These are phyloP conservation scores for Forsythia suspensa DNA, from an alignment of 257 asterid species.

Conservation along the genomic window DNA sequence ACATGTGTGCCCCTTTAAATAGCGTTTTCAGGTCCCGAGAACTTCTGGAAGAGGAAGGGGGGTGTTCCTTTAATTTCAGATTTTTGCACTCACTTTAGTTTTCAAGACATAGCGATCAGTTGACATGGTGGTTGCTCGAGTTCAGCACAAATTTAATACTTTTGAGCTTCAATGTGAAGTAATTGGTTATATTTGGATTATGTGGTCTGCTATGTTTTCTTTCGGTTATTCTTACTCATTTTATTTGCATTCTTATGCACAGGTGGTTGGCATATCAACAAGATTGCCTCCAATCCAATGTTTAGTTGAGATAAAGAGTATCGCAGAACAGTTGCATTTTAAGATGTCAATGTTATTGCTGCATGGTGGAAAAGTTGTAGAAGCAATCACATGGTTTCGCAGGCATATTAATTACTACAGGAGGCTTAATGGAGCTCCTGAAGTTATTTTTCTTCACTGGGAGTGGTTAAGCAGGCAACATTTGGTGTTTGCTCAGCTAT, in stretches of 20 bases:
- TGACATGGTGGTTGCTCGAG: neutral
- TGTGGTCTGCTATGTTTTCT: constrained; percentile 5
- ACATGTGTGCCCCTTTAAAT: too few relatives aligned
- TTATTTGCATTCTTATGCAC: constrained; percentile 21
- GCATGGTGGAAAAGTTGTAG: constrained; percentile 86
- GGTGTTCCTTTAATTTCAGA: neutral
- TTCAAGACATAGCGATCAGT: neutral
- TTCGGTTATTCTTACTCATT: neutral
- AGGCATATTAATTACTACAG: constrained; percentile 68
- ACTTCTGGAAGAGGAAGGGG: too few relatives aligned
- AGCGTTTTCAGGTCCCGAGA: too few relatives aligned
- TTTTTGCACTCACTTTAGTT: neutral
- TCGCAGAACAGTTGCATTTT: constrained; percentile 89
- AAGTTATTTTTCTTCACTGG: constrained; percentile 87
- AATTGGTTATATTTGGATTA: neutral
- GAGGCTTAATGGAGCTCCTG: constrained; percentile 72
- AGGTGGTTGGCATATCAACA: constrained; percentile 92
- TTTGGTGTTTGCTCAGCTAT: constrained; percentile 81
- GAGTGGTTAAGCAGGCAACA: constrained; percentile 97
- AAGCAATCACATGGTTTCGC: constrained; percentile 87
- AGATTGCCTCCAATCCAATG: constrained; percentile 91
- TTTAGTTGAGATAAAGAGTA: constrained; percentile 78
- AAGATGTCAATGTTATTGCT: constrained; percentile 83
- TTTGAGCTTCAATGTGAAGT: neutral
- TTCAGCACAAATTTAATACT: neutral